These are phyloP conservation scores for Vigna trinervia DNA, from an alignment of 306 rosid species.

Conservation along the genomic window DNA sequence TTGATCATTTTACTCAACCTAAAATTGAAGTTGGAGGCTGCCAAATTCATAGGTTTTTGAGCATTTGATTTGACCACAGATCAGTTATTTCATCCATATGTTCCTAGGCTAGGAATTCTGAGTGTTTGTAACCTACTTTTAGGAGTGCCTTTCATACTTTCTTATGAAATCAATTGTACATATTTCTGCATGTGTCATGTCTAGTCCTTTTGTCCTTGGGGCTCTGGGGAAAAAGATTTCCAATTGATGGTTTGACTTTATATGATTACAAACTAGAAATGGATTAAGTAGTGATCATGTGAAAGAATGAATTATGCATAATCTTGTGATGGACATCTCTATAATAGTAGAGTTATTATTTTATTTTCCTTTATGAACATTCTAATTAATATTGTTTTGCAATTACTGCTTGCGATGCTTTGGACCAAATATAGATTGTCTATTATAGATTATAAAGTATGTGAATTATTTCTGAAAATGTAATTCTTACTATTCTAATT, in stretches of 20 bases:
- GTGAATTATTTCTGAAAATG: slow-evolving; percentile 8
- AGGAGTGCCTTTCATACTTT: slow-evolving; percentile 1
- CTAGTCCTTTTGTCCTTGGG: not conserved
- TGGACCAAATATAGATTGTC: slow-evolving; percentile 34
- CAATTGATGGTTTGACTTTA: slow-evolving; percentile 5
- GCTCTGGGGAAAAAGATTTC: not conserved
- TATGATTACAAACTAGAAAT: not conserved
- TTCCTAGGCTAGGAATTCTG: not conserved
- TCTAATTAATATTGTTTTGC: slow-evolving; percentile 23
- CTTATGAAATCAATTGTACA: not conserved
- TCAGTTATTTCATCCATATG: not conserved
- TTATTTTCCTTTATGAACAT: not conserved
- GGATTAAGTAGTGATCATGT: slow-evolving; percentile 3
- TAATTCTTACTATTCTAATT: slow-evolving; percentile 30
- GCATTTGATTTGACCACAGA: not conserved
- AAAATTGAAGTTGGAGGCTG: not conserved
- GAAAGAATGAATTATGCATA: not conserved
- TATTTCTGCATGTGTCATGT: not conserved
- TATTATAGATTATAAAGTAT: not conserved
- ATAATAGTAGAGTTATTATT: not conserved
- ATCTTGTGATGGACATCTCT: slow-evolving; percentile 28
- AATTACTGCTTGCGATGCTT: slow-evolving; percentile 8
- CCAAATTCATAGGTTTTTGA: slow-evolving; percentile 2
- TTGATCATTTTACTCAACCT: slow-evolving; percentile 10
- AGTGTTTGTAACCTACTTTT: slow-evolving; percentile 8